Conservation (phyloP, 495 filamentous ascomycete species). For the Coniosporium apollinis region DNA sequence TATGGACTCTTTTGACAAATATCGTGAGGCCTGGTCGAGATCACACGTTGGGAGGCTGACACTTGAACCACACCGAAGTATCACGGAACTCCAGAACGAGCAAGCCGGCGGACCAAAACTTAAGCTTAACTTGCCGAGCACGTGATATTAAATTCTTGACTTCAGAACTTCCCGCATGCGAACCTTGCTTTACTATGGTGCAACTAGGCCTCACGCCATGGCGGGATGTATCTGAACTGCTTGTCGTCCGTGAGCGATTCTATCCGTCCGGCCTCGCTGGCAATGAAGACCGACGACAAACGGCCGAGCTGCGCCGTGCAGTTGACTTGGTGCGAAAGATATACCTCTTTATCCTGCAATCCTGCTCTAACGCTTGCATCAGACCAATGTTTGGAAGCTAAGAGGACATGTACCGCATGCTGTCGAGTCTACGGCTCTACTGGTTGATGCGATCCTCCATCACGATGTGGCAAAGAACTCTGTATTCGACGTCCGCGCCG, state of each 20-base stretch:
- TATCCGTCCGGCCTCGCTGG: constrained; percentile 25
- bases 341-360: neutral
- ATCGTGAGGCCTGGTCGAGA: too few relatives aligned
- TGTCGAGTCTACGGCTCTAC: constrained; percentile 63
- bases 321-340: constrained; percentile 5
- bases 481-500: constrained; percentile 36
- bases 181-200: too few relatives aligned
- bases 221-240: constrained; percentile 47
- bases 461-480: constrained; percentile 39
- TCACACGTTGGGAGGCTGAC: too few relatives aligned
- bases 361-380: neutral
- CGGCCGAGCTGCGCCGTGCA: constrained; percentile 28
- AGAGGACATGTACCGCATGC: constrained; percentile 66
- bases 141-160: too few relatives aligned
- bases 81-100: too few relatives aligned
- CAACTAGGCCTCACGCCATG: constrained; percentile 77
- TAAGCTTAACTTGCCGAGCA: too few relatives aligned
- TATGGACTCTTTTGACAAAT: too few relatives aligned
- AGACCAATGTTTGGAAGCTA: constrained; percentile 33
- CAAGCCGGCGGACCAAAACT: too few relatives aligned
- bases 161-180: too few relatives aligned
- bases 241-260: constrained; percentile 48
- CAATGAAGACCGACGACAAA: neutral
- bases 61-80: too few relatives aligned
- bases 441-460: constrained; percentile 56